Conservation (phyloP, 2,329 filamentous ascomycete genomes). For the Fusarium tupiense region DNA sequence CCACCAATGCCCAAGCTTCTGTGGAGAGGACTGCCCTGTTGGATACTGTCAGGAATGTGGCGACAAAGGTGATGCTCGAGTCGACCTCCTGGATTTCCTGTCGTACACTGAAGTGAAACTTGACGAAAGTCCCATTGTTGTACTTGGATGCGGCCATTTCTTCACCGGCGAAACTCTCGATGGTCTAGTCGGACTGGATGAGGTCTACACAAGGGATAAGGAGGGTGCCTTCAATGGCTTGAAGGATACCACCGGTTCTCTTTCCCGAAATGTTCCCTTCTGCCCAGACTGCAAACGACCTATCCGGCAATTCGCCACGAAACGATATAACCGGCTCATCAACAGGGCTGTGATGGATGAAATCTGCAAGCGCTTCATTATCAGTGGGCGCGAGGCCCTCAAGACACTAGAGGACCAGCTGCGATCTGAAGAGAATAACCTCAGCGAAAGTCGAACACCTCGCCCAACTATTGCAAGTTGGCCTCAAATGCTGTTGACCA, state of each 20-base stretch:
- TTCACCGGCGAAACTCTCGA: conserved; percentile 69
- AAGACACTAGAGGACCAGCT: conserved; percentile 21
- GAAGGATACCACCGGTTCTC: conserved; percentile 54
- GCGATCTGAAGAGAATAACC: neutral
- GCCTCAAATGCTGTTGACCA: neutral
- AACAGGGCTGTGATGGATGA: conserved; percentile 69
- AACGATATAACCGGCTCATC: conserved; percentile 68
- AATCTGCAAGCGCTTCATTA: conserved; percentile 68
- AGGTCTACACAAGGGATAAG: conserved; percentile 55
- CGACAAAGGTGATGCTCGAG: conserved; percentile 35
- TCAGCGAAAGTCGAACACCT: neutral
- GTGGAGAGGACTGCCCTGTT: conserved; percentile 69
- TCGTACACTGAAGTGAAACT: conserved; percentile 44
- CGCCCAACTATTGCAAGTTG: neutral
- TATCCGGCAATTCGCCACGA: conserved; percentile 60
- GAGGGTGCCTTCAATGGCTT: conserved; percentile 44
- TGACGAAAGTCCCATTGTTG: conserved; percentile 66
- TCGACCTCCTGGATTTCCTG: conserved; percentile 62
- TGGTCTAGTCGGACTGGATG: conserved; percentile 62
- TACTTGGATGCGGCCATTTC: conserved; percentile 71
- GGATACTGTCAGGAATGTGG: conserved; percentile 40
- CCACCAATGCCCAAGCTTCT: conserved; percentile 70
- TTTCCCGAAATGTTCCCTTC: conserved; percentile 52
- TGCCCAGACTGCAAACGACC: conserved; percentile 69
- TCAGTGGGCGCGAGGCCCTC: conserved; percentile 46